Conservation (phyloP, 2,329 filamentous ascomycete genomes). For the Penicillium sp. region DNA sequence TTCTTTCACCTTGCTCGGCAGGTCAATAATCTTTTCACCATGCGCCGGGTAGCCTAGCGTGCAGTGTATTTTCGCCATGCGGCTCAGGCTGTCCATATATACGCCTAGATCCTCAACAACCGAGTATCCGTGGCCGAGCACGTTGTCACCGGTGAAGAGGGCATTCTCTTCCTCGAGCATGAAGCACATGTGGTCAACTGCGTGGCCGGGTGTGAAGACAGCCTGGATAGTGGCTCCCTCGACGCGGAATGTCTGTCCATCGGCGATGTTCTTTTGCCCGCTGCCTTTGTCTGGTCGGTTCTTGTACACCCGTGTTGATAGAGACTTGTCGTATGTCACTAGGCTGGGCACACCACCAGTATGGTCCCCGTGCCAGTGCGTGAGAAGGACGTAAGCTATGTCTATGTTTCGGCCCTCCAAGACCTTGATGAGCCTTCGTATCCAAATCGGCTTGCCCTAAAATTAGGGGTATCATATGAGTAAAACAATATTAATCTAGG, state of each 20-base stretch:
- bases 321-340: conserved; percentile 36
- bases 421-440: conserved; percentile 2
- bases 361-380: conserved; percentile 53
- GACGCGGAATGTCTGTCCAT: conserved; percentile 44
- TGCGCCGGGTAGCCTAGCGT: conserved; percentile 52
- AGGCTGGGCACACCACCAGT: conserved; percentile 49
- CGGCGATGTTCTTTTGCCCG: conserved; percentile 38
- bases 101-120: conserved; percentile 46
- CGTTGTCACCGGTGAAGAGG: conserved; percentile 81
- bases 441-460: conserved; percentile 11
- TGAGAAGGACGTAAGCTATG: conserved; percentile 50
- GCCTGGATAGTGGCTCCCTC: conserved; percentile 48
- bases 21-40: conserved; percentile 44
- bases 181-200: conserved; percentile 77
- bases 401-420: conserved; percentile 8
- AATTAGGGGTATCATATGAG: background rate
- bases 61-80: conserved; percentile 44
- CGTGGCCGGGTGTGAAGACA: conserved; percentile 67
- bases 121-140: conserved; percentile 65
- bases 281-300: conserved; percentile 32
- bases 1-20: conserved; percentile 44
- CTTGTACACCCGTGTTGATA: conserved; percentile 42
- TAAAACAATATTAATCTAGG: background rate
- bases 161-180: conserved; percentile 72
- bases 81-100: conserved; percentile 43